Conservation (phyloP, 305 asterid genomes). For the Fraxinus dipetala region DNA sequence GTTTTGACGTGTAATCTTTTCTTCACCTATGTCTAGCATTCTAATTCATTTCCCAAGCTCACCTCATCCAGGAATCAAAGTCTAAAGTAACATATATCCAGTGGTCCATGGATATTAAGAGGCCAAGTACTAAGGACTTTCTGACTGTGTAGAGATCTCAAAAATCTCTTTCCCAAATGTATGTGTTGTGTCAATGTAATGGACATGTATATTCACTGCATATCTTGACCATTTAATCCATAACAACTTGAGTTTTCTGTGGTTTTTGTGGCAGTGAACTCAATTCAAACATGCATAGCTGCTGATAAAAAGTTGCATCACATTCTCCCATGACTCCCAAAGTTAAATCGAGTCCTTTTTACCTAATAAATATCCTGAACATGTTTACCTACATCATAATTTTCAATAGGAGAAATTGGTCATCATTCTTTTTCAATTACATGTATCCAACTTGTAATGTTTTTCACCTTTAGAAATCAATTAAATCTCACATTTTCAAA, state of each 20-base stretch:
- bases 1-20: neutral
- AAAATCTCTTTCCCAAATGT: neutral
- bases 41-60: neutral
- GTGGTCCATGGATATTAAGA: neutral
- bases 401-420: neutral
- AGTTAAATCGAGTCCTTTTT: neutral
- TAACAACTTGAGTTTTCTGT: neutral
- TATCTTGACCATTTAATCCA: neutral
- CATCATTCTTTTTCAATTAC: neutral
- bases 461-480: neutral
- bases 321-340: neutral
- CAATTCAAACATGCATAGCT: neutral
- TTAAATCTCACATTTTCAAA: neutral
- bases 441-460: neutral
- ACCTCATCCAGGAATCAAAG: neutral
- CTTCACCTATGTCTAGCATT: neutral
- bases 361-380: neutral
- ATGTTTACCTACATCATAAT: neutral
- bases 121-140: neutral
- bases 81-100: neutral
- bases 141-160: neutral
- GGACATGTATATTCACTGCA: neutral
- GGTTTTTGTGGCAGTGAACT: neutral
- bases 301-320: neutral
- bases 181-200: neutral